Evolutionary conservation across 805 yeast genomes (phyloP).

Genomic region (Zygosaccharomyces siamensis): DNA sequence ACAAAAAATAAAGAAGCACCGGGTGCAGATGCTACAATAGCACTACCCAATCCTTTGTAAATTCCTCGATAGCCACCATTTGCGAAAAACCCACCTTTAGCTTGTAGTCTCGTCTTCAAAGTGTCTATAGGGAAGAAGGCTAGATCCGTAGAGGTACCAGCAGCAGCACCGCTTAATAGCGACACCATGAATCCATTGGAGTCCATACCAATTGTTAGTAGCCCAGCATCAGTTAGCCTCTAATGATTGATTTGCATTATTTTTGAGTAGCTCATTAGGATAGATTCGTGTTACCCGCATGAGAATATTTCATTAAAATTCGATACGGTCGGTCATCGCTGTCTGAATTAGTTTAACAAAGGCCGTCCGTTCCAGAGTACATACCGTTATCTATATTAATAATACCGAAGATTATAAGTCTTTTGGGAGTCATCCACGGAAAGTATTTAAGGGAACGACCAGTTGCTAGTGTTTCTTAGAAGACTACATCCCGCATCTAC

Average conservation of each 20-base stretch:
- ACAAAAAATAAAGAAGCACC: conserved; percentile 71
- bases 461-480: background rate
- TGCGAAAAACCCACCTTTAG: conserved; percentile 85
- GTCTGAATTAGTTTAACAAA: background rate
- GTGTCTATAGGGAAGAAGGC: conserved; percentile 97
- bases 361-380: background rate
- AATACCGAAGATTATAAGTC: background rate
- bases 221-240: background rate
- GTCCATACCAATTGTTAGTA: conserved; percentile 10
- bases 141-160: conserved; percentile 93
- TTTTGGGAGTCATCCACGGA: background rate
- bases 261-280: too few species aligned
- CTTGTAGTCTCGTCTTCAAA: conserved; percentile 88
- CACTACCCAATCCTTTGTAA: conserved; percentile 88
- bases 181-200: conserved; percentile 30
- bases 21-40: conserved; percentile 94
- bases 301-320: background rate
- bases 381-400: background rate
- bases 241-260: background rate
- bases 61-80: conserved; percentile 94
- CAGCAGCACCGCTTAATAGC: conserved; percentile 76
- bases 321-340: conserved; percentile 6
- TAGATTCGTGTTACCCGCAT: conserved; percentile 3
- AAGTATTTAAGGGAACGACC: background rate
- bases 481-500: background rate